phyloP scores from a whole-genome alignment of 2,329 filamentous ascomycete species.

The Hypoxylon sp. region DNA sequence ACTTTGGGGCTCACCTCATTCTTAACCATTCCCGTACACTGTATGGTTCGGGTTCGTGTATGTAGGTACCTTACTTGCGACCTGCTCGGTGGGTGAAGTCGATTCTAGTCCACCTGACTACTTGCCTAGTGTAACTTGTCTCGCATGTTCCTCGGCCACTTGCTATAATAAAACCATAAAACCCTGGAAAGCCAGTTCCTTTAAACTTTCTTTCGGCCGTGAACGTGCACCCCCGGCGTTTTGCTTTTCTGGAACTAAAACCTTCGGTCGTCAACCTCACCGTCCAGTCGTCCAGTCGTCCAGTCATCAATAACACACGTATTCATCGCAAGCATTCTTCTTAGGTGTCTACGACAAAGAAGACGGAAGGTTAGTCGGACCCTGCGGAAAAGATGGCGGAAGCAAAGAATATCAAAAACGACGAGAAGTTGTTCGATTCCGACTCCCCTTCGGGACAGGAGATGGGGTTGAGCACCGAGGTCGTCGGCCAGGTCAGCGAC shows the following conservation, averaged over 20 bases:
- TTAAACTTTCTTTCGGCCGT: slow-evolving; percentile 20
- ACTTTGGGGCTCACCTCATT: slow-evolving; percentile 26
- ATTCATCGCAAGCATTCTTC: not conserved
- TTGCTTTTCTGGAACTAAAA: slow-evolving; percentile 17
- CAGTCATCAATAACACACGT: not conserved
- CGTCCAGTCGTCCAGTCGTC: not conserved
- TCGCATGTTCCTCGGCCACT: slow-evolving; percentile 10
- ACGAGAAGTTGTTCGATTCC: slow-evolving; percentile 30
- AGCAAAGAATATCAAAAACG: slow-evolving; percentile 33
- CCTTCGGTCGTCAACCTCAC: slow-evolving; percentile 25
- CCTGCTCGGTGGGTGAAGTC: slow-evolving; percentile 30
- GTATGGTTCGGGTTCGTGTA: slow-evolving; percentile 15
- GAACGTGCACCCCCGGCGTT: slow-evolving; percentile 12
- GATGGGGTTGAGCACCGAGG: slow-evolving; percentile 37
- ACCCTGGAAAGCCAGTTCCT: slow-evolving; percentile 13
- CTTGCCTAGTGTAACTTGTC: slow-evolving; percentile 19
- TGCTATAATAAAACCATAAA: slow-evolving; percentile 25
- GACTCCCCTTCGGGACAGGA: slow-evolving; percentile 23
- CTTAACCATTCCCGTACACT: not conserved
- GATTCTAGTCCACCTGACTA: slow-evolving; percentile 32
- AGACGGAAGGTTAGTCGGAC: slow-evolving; percentile 8
- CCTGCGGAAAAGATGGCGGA: slow-evolving; percentile 16
- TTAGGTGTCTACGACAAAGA: slow-evolving; percentile 8
- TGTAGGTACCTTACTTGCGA: not conserved
- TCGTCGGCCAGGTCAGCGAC: slow-evolving; percentile 48